Percentiles rank a stretch among this genome's conserved stretches.
Evolutionary conservation across 805 yeast genomes (phyloP).

Genomic region (Candida ficus): DNA sequence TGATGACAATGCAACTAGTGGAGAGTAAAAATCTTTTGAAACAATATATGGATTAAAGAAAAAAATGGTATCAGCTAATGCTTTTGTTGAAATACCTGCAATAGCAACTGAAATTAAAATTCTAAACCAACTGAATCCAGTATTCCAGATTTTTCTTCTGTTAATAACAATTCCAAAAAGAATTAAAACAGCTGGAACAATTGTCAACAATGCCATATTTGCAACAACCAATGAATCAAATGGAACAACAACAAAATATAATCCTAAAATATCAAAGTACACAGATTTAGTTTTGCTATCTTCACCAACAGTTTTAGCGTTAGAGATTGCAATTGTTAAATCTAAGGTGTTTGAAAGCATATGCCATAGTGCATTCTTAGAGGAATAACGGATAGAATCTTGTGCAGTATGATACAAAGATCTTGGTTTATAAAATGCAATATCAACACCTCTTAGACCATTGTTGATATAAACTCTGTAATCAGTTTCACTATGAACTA

Average conservation of each 20-base stretch:
- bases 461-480: conserved; percentile 61
- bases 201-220: conserved; percentile 47
- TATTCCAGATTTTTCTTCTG: conserved; percentile 44
- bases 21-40: conserved; percentile 45
- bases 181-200: conserved; percentile 49
- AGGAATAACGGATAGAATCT: conserved; percentile 62
- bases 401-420: conserved; percentile 74
- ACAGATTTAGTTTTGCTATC: conserved; percentile 41
- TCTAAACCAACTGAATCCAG: conserved; percentile 45
- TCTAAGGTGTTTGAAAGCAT: conserved; percentile 74
- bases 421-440: conserved; percentile 85
- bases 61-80: conserved; percentile 36
- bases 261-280: conserved; percentile 60
- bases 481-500: conserved; percentile 80
- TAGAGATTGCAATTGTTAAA: conserved; percentile 42
- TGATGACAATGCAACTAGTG: conserved; percentile 44
- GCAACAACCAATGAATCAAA: conserved; percentile 42
- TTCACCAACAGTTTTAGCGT: conserved; percentile 30
- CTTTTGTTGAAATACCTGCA: conserved; percentile 35
- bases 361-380: conserved; percentile 72
- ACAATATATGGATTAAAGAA: conserved; percentile 42
- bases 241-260: conserved; percentile 49
- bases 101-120: conserved; percentile 52
- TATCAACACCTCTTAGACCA: conserved; percentile 81
- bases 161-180: conserved; percentile 43